phyloP scores from a whole-genome alignment of 495 filamentous ascomycete genomes.

The Aspergillus heteromorphus region DNA sequence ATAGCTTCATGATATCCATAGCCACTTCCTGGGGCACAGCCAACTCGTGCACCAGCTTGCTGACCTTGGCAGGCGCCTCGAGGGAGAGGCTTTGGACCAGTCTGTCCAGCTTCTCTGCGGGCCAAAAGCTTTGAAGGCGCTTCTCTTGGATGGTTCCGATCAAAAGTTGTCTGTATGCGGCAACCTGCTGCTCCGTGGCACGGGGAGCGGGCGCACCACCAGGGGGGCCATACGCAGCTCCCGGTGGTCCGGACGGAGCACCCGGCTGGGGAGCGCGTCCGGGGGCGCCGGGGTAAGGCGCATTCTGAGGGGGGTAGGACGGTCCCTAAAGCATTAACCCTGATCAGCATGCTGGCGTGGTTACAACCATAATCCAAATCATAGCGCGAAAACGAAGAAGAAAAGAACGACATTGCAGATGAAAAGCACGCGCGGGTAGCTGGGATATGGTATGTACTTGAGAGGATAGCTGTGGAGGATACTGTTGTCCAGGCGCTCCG shows the following conservation, averaged over 20 bases:
- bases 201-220: constrained; percentile 25
- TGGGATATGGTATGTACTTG: constrained; percentile 19
- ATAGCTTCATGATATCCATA: constrained; percentile 62
- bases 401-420: constrained; percentile 7
- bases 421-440: constrained; percentile 1
- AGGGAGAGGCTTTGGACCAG: constrained; percentile 33
- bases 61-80: constrained; percentile 45
- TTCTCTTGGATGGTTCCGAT: constrained; percentile 54
- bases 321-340: constrained; percentile 14
- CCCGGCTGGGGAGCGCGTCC: constrained; percentile 25
- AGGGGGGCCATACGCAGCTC: constrained; percentile 21
- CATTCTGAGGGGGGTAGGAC: constrained; percentile 27
- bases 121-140: constrained; percentile 50
- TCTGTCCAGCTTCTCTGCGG: constrained; percentile 36
- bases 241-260: constrained; percentile 13
- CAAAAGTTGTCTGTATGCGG: constrained; percentile 49
- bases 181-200: constrained; percentile 43
- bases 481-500: constrained; percentile 30
- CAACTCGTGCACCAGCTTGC: constrained; percentile 50
- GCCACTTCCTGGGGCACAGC: constrained; percentile 56
- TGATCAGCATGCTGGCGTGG: constrained; percentile 13
- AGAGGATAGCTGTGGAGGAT: constrained; percentile 24
- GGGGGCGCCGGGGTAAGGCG: constrained; percentile 29
- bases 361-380: neutral
- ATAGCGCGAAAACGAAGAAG: neutral